These are phyloP conservation scores for Blastobotrys terrestris DNA, from an alignment of 805 yeast species.

Conservation along the genomic window DNA sequence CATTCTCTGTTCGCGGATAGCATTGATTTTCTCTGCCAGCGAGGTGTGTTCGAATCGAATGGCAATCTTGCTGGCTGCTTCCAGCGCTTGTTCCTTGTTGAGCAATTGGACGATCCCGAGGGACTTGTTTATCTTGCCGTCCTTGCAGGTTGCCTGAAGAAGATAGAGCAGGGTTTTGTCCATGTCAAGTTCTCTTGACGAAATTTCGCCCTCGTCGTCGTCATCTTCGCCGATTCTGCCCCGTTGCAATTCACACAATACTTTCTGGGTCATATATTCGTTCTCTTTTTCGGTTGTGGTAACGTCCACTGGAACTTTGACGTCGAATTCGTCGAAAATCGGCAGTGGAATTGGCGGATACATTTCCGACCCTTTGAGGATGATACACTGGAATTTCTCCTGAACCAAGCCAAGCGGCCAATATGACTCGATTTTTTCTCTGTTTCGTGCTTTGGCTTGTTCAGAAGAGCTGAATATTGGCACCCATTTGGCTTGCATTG, in stretches of 20 bases:
- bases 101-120: conserved; percentile 61
- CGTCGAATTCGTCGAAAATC: conserved; percentile 69
- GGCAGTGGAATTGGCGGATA: conserved; percentile 85
- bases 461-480: conserved; percentile 65
- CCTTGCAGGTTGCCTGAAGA: conserved; percentile 68
- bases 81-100: conserved; percentile 69
- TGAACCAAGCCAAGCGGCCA: conserved; percentile 84
- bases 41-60: conserved; percentile 55
- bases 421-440: conserved; percentile 34
- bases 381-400: conserved; percentile 66
- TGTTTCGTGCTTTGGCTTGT: conserved; percentile 34
- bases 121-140: conserved; percentile 58
- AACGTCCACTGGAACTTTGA: conserved; percentile 54
- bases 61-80: conserved; percentile 80
- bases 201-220: conserved; percentile 35
- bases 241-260: conserved; percentile 19
- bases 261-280: conserved; percentile 23
- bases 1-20: background rate
- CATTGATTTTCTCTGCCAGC: conserved; percentile 48
- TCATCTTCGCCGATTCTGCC: conserved; percentile 24
- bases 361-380: conserved; percentile 56
- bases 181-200: conserved; percentile 46
- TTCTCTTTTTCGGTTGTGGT: conserved; percentile 19
- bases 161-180: conserved; percentile 76
- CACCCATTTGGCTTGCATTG: conserved; percentile 76